A percentile compares a stretch with the other conserved stretches of the same genome.
These are phyloP conservation scores for Suzukiozyma palmioleophila DNA, from an alignment of 1,139 yeast genomes.

Conservation along the genomic window DNA sequence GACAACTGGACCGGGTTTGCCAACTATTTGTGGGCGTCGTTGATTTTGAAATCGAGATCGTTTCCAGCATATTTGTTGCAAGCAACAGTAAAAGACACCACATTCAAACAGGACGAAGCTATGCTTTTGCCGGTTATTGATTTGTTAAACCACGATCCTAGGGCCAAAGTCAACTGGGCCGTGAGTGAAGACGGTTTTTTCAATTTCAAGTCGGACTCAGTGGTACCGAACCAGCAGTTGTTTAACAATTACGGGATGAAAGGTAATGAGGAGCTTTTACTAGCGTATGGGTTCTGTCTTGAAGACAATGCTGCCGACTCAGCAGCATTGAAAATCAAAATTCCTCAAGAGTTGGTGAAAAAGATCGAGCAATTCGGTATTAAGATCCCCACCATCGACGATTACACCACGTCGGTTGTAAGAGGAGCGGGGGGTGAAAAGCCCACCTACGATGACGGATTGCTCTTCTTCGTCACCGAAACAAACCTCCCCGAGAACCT, in stretches of 20 bases:
- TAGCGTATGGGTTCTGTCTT: conserved; percentile 68
- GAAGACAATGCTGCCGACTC: conserved; percentile 59
- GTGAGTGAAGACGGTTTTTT: conserved; percentile 21
- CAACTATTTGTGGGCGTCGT: conserved; percentile 69
- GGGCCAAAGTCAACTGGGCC: conserved; percentile 63
- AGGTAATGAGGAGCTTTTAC: conserved; percentile 69
- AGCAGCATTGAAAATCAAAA: conserved; percentile 52
- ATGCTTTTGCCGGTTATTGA: conserved; percentile 79
- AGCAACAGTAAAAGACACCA: conserved; percentile 16
- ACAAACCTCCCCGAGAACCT: conserved; percentile 43
- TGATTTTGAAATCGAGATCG: conserved; percentile 70
- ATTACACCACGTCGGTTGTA: conserved; percentile 43
- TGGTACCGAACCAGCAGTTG: conserved; percentile 34
- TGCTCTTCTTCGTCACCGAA: conserved; percentile 38
- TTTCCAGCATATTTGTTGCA: conserved; percentile 59
- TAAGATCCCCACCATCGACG: conserved; percentile 41
- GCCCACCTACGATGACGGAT: conserved; percentile 29
- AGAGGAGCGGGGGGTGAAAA: conserved; percentile 9
- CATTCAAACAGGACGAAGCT: conserved; percentile 42
- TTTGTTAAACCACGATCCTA: conserved; percentile 65
- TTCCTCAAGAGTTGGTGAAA: conserved; percentile 33
- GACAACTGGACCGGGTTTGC: conserved; percentile 60
- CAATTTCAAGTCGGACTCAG: conserved; percentile 26
- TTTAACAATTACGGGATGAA: conserved; percentile 84
- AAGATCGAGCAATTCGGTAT: conserved; percentile 37